A percentile compares a stretch with the other conserved stretches of the same genome.
Conservation (phyloP, 2,329 filamentous ascomycete species). For the Hypoxylon sp. region DNA sequence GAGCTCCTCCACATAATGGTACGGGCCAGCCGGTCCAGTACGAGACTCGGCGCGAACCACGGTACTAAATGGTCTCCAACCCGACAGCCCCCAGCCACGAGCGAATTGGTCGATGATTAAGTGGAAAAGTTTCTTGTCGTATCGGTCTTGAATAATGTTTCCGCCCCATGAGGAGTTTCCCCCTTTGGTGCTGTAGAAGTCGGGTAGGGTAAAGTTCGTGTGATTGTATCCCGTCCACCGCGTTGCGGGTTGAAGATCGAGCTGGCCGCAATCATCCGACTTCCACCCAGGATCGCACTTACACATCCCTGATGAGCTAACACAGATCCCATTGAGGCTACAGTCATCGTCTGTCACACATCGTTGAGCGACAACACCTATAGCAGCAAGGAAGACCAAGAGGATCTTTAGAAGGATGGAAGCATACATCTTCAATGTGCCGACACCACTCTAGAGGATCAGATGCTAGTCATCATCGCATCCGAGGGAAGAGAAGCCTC, state of each 20-base stretch:
- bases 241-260: conserved; percentile 61
- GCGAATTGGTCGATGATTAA: conserved; percentile 63
- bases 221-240: conserved; percentile 62
- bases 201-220: conserved; percentile 54
- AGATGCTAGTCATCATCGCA: neutral
- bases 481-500: neutral
- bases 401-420: neutral
- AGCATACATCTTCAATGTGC: conserved; percentile 11
- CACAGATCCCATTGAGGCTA: conserved; percentile 58
- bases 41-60: conserved; percentile 63
- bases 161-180: conserved; percentile 65
- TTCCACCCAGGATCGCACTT: conserved; percentile 61
- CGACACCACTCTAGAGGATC: neutral
- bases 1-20: conserved; percentile 59
- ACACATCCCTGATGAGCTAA: conserved; percentile 45
- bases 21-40: conserved; percentile 61
- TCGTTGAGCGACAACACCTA: conserved; percentile 6
- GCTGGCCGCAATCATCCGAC: conserved; percentile 59
- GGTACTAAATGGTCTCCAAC: conserved; percentile 64
- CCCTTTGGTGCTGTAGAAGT: conserved; percentile 47
- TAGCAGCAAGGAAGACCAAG: neutral
- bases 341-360: conserved; percentile 54
- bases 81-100: conserved; percentile 61
- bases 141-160: conserved; percentile 61
- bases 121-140: conserved; percentile 59